Base-by-base conservation (phyloP, 106 monocot species). In the Platanthera guangdongensis region DNA sequence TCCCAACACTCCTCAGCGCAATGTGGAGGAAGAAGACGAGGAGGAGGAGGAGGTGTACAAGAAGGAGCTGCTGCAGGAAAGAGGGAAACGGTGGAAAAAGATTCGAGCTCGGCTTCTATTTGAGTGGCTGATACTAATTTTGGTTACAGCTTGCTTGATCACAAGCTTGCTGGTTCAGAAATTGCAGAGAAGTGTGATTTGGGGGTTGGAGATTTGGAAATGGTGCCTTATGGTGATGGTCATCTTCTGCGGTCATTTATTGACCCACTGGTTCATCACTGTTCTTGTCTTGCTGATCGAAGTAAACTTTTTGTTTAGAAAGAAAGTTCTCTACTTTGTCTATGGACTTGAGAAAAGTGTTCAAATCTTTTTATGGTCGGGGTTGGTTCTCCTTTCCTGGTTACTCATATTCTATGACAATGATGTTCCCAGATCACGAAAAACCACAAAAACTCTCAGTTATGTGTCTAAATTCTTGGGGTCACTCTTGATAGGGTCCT, bases 261-360 rank as follows among this genome's bases (percentile, higher is more conserved):
- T 95, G n/a, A 83, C 90, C 18, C 75, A 80, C 11, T 95, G 92
- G 95, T 47, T 87, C 12, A 80, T 90, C 50, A 74, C 62, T 4
- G 0, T 92, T 2, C 48, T 90, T 47, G 92, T 95, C 8, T 95
- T 95, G 59, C 9, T 89, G 59, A 84, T 95, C 3, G 95, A 95
- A 73, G 80, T 78, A 63, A 95, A 92, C 75, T 95, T 95, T 77
- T 87, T 95, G 46, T 81, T 95, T n/a, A 88, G 64, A 81, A 95
- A 86, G 84, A 95, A 95, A 57, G 90, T 95, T 45, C 83, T 95
- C 45, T 95, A 95, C 83, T 95, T 95, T 54, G 92, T 90, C 13
- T 88, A 85, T 49, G 92, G 95, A 7, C 52, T 95, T 57, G 88
- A 92, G 82, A 86, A 81, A 22, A 90, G 92, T 49, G 82, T 92